Evolutionary conservation across 768 basidiomycete genomes (phyloP).

Genomic region (Mycena maculata): DNA sequence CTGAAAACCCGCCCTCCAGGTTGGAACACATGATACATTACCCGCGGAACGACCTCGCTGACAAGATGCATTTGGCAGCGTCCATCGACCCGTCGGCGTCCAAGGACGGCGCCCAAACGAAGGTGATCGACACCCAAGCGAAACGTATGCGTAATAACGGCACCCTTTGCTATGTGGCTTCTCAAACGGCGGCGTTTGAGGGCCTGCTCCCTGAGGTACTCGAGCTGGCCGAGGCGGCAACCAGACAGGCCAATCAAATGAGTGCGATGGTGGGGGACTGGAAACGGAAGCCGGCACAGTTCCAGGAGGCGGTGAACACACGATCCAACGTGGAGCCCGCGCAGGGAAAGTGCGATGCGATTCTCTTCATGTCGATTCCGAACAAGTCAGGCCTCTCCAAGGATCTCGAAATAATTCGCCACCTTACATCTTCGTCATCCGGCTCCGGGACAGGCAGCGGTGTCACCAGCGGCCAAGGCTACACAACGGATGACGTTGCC

Average conservation of each 20-base stretch:
- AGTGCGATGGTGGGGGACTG: background rate
- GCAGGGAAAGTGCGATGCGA: background rate
- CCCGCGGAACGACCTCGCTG: too few relatives aligned
- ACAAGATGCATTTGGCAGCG: too few relatives aligned
- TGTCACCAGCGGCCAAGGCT: too few relatives aligned
- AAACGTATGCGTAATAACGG: too few relatives aligned
- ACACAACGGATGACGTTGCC: too few relatives aligned
- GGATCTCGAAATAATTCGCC: too few relatives aligned
- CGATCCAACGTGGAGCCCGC: background rate
- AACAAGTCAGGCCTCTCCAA: background rate
- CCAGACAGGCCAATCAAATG: background rate
- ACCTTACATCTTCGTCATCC: too few relatives aligned
- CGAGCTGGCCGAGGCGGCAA: background rate
- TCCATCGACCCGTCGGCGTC: too few relatives aligned
- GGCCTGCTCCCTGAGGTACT: background rate
- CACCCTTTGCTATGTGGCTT: background rate
- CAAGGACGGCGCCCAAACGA: too few relatives aligned
- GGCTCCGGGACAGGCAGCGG: too few relatives aligned
- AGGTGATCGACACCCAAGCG: too few relatives aligned
- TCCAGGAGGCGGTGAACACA: background rate
- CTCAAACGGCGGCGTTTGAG: background rate
- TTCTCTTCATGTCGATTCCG: constrained; percentile 2
- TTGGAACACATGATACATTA: background rate
- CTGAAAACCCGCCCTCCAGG: background rate
- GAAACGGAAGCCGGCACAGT: background rate